Base-by-base conservation (phyloP, 306 rosid genomes). In the Prunus dulcis region DNA sequence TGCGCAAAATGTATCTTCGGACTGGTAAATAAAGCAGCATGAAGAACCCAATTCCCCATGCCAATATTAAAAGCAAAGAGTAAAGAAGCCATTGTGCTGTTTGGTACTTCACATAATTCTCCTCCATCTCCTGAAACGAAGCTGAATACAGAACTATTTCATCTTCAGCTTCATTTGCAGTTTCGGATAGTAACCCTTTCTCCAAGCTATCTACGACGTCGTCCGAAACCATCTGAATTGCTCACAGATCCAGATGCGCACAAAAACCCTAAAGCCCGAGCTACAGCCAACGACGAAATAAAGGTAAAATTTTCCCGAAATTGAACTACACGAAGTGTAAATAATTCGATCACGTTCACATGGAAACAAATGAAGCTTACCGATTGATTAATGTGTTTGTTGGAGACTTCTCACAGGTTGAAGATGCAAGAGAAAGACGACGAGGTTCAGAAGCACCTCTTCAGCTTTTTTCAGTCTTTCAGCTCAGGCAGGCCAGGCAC, bases 11-110 rank as follows among this genome's bases (percentile, higher is more conserved):
- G 72, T 82, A 86, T 76, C 96, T 85, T 66, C 96, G 82, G 18
- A 94, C 74, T 0, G 97, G 97, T 10, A 92, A 62, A 85, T 94
- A 92, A 23, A 94, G 79, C 84, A 94, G 62, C 98, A 95, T 90
- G 41, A 95, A 81, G 15, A 95, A 22, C 1, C 97, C 98, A 73
- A 95, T 76, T 49, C 98, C 98, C 96, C 93, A 95, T 7, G 96
- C 98, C 69, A 95, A 70, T 25, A 95, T 61, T 68, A 95, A 71
- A 75, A 92, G 83, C 32, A 82, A 46, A 2, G 96, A 95, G 86
- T 90, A 92, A 15, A 95, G 86, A 57, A 92, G 85, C 98, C 96
- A 95, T 45, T 79, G 90, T 15, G 89, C 76, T 2, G 97, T 92
- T 30, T 86, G 88, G 75, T 80, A 88, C 86, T 87, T 92, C 3